phyloP scores from a whole-genome alignment of 2,329 filamentous ascomycete genomes.

The Fusarium austroafricanum region DNA sequence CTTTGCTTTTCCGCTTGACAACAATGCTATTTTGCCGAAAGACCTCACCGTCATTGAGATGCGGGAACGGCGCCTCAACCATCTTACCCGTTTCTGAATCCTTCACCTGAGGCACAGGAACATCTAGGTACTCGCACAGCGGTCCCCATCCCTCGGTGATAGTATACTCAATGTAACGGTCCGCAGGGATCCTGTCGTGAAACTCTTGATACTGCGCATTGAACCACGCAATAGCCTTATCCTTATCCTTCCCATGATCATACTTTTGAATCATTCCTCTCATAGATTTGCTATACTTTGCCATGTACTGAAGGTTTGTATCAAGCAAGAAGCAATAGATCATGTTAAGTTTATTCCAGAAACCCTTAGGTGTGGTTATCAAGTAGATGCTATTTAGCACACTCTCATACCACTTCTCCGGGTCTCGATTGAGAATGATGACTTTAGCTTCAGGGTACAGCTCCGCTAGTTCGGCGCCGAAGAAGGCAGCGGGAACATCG shows the following conservation, averaged over 20 bases:
- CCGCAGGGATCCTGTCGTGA: conserved; percentile 48
- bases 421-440: conserved; percentile 54
- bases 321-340: conserved; percentile 50
- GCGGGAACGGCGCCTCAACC: conserved; percentile 51
- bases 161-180: conserved; percentile 54
- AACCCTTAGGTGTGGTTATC: conserved; percentile 38
- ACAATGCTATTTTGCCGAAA: conserved; percentile 35
- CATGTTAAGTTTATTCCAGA: conserved; percentile 43
- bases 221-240: conserved; percentile 54
- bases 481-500: conserved; percentile 68
- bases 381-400: conserved; percentile 48
- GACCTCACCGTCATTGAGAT: conserved; percentile 47
- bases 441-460: conserved; percentile 53
- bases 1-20: conserved; percentile 19
- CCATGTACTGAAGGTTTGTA: conserved; percentile 37
- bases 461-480: conserved; percentile 52
- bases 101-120: conserved; percentile 51
- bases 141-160: conserved; percentile 56
- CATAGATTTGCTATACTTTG: conserved; percentile 46
- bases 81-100: conserved; percentile 48
- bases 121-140: conserved; percentile 54
- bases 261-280: conserved; percentile 43
- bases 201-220: conserved; percentile 53
- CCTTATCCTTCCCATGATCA: conserved; percentile 50
- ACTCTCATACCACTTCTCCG: conserved; percentile 51